Evolutionary conservation across 164 flowering plant genomes (phyloP).

Genomic region (Liriodendron chinense): DNA sequence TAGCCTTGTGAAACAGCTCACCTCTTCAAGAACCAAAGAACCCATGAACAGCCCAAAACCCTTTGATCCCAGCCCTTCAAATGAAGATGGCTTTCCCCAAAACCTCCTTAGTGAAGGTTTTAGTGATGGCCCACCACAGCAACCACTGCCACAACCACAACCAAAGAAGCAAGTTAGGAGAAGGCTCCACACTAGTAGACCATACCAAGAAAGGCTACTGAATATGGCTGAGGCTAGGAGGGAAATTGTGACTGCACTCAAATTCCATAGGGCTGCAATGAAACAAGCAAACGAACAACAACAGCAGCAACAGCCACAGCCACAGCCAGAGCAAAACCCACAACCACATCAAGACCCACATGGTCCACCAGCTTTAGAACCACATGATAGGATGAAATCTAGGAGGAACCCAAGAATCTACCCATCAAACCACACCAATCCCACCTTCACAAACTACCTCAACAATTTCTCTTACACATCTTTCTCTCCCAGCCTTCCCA

Average conservation of each 20-base stretch:
- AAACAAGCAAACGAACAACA: conserved; percentile 63
- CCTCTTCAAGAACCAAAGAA: conserved; percentile 62
- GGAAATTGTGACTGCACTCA: conserved; percentile 90
- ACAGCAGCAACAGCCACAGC: conserved; percentile 34
- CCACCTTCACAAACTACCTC: conserved; percentile 18
- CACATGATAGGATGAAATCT: conserved; percentile 35
- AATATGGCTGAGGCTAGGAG: conserved; percentile 90
- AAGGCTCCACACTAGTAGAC: conserved; percentile 78
- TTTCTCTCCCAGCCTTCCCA: conserved; percentile 19
- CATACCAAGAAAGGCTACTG: conserved; percentile 83
- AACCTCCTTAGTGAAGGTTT: conserved; percentile 18
- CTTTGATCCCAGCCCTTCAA: neutral
- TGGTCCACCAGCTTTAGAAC: conserved; percentile 27
- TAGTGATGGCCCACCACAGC: conserved; percentile 29
- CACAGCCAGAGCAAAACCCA: conserved; percentile 15
- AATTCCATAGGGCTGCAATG: conserved; percentile 85
- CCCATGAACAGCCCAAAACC: conserved; percentile 29
- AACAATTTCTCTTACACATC: conserved; percentile 30
- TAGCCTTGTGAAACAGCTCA: conserved; percentile 76
- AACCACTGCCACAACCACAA: conserved; percentile 33
- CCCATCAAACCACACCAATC: conserved; percentile 30
- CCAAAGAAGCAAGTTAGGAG: conserved; percentile 82
- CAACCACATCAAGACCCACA: conserved; percentile 12
- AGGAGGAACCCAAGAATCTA: conserved; percentile 46
- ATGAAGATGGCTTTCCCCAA: conserved; percentile 28